A percentile compares a stretch with the other conserved stretches of the same genome.
phyloP scores from a whole-genome alignment of 495 filamentous ascomycete genomes.

The Filosporella fistucella region DNA sequence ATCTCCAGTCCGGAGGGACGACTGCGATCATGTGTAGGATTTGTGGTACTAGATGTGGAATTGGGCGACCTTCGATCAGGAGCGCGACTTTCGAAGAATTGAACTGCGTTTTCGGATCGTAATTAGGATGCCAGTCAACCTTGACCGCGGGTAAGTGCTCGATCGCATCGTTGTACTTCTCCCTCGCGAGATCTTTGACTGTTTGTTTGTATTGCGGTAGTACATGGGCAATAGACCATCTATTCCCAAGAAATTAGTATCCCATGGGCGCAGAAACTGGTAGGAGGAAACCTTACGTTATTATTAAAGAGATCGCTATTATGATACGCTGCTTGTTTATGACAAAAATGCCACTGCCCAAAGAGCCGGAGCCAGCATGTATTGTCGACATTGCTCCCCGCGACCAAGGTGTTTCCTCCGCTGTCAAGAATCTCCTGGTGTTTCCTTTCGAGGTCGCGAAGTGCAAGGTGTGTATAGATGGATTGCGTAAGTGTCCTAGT shows the following conservation, averaged over 20 bases:
- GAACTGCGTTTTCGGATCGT: slow-evolving; percentile 33
- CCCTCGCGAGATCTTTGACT: slow-evolving; percentile 28
- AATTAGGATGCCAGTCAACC: slow-evolving; percentile 31
- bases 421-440: background rate
- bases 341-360: slow-evolving; percentile 19
- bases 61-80: slow-evolving; percentile 42
- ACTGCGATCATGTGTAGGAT: slow-evolving; percentile 46
- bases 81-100: slow-evolving; percentile 44
- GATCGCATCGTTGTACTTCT: slow-evolving; percentile 30
- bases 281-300: slow-evolving; percentile 24
- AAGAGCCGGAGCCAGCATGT: slow-evolving; percentile 9
- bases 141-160: slow-evolving; percentile 35
- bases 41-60: slow-evolving; percentile 38
- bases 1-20: slow-evolving; percentile 46
- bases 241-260: slow-evolving; percentile 10
- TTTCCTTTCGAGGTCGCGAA: too few species aligned
- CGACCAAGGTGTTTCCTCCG: background rate
- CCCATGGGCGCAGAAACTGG: background rate
- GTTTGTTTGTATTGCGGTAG: slow-evolving; percentile 34
- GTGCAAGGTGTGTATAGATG: too few species aligned
- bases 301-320: slow-evolving; percentile 23
- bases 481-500: too few species aligned
- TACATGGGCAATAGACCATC: slow-evolving; percentile 37
- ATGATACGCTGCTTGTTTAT: slow-evolving; percentile 26
- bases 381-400: slow-evolving; percentile 4